Evolutionary conservation across 2,329 filamentous ascomycete genomes (phyloP), one percentile per base, ranked within the genome.

Genomic region (Hypoxylon rubiginosum): DNA sequence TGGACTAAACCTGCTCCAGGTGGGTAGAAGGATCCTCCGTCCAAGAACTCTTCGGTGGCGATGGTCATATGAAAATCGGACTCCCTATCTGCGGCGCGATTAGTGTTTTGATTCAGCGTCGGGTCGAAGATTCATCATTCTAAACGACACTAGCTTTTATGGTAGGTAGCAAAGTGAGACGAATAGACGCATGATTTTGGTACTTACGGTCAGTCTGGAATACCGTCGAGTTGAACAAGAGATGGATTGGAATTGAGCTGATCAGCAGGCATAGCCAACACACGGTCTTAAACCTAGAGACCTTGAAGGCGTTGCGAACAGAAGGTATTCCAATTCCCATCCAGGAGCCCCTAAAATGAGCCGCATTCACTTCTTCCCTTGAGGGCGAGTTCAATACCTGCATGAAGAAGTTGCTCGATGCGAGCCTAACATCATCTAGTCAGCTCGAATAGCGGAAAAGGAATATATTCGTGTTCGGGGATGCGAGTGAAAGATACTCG

Each of bases 341-440:
- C 80, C 80, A 84, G 7, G 72, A 74, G 1, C 77, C 74, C 49
- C 73, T 69, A 0, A 69, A 62, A 73, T 87, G 85, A 0, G 82
- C 83, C 34, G 62, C 62, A 49, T 86, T 80, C 10, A 86, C 69
- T 54, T 86, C 83, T n/a, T 73, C 67, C 11, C 85, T 75, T 0
- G 82, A 85, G 0, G 84, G 84, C 0, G 83, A 79, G 9, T 77
- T 79, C 8, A 86, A 73, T 28, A 81, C 78, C 66, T 86, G 84
- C 81, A 85, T 85, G 62, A 78, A 80, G 62, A 83, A 85, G 70
- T 84, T 84, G 45, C 80, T 83, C 8, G 82, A 81, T 8, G 78
- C 77, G 2, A 86, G 62, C 32, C 69, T 71, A 32, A 13, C 3
- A 32, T 19, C 8, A n/a, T 41, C 17, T 51, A 26, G 34, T 54